Conservation (phyloP, 2,329 filamentous ascomycete genomes). For the Pyricularia grisea region DNA sequence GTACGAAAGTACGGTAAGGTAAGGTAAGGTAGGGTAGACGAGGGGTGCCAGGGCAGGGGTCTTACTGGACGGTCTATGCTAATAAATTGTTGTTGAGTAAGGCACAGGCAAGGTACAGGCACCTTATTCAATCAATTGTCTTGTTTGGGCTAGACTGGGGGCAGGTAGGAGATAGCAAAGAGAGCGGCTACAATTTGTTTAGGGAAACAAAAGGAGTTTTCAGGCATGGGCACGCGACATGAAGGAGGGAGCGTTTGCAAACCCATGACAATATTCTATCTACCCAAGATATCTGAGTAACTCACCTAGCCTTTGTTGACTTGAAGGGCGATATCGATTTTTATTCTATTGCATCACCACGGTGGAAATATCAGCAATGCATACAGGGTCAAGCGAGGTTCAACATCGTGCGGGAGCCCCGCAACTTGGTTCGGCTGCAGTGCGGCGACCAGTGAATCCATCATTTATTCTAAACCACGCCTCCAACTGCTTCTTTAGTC, state of each 20-base stretch:
- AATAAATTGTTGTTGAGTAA: background rate
- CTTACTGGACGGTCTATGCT: background rate
- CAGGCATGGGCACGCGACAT: background rate
- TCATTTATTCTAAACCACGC: background rate
- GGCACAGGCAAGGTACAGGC: background rate
- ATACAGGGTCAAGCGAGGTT: background rate
- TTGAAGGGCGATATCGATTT: background rate
- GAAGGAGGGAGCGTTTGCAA: background rate
- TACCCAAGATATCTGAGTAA: too few relatives aligned
- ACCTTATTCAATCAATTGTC: background rate
- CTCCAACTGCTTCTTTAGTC: background rate
- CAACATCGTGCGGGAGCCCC: background rate
- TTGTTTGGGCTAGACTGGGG: background rate
- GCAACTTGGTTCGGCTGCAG: background rate
- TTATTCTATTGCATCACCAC: background rate
- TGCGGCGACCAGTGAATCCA: background rate
- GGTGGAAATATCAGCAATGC: background rate
- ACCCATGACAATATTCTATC: background rate
- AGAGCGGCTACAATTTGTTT: background rate
- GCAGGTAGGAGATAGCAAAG: too few relatives aligned
- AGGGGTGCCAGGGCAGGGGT: background rate
- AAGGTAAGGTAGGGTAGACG: background rate
- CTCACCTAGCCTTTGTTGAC: background rate
- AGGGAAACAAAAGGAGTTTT: background rate
- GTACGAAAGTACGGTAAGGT: background rate